A percentile compares a stretch with the other conserved stretches of the same genome.
Conservation (phyloP, 179 eudicot species). For the Silene coronaria region DNA sequence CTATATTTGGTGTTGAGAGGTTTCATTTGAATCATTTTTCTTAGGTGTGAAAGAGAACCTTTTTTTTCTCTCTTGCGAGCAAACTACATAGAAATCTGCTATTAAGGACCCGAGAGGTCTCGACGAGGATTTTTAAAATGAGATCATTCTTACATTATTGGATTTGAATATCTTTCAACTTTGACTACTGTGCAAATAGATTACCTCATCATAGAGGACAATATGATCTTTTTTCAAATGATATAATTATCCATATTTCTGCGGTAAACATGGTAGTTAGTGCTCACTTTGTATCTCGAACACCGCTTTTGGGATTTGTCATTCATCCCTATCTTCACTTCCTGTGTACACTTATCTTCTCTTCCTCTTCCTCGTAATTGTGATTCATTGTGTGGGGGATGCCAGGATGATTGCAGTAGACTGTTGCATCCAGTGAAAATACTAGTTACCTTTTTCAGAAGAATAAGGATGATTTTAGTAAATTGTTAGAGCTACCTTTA, state of each 20-base stretch:
- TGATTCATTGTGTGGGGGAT: not conserved
- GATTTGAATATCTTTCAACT: not conserved
- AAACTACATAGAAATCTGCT: not conserved
- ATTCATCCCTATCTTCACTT: no score
- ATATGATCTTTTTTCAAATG: no score
- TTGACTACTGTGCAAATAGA: no score
- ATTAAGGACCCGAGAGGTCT: not conserved
- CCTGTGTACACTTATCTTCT: not conserved
- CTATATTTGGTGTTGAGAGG: not conserved
- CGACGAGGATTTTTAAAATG: not conserved
- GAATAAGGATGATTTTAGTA: no score
- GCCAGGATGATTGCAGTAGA: not conserved
- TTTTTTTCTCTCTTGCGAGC: no score
- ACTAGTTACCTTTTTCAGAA: not conserved
- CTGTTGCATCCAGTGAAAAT: not conserved
- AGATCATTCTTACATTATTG: not conserved
- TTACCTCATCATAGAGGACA: no score
- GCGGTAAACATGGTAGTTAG: no score
- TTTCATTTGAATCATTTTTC: not conserved
- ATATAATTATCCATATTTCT: no score
- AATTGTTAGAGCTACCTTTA: no score
- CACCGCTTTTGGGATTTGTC: no score
- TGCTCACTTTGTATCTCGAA: no score
- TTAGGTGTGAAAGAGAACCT: no score
- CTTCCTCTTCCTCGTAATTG: not conserved